Evolutionary conservation across 805 yeast species (phyloP).

Genomic region (Candida verbasci): DNA sequence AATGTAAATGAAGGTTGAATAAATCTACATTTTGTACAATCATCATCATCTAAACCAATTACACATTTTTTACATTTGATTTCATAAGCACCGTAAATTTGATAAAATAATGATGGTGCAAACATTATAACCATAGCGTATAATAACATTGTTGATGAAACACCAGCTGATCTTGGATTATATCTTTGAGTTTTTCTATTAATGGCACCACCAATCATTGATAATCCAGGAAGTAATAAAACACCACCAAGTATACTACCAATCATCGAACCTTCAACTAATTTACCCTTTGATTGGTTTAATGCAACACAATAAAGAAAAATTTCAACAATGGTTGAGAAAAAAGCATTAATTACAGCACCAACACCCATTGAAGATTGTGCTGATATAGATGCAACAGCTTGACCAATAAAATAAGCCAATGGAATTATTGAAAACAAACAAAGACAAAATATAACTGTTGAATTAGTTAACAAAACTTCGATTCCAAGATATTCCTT

Average conservation of each 20-base stretch:
- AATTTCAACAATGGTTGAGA: slow-evolving; percentile 92
- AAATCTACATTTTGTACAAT: slow-evolving; percentile 71
- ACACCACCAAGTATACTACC: slow-evolving; percentile 95
- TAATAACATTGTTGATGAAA: slow-evolving; percentile 89
- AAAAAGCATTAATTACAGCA: slow-evolving; percentile 96
- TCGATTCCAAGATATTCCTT: slow-evolving; percentile 39
- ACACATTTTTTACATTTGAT: slow-evolving; percentile 63
- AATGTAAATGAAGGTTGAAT: slow-evolving; percentile 70
- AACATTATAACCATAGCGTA: slow-evolving; percentile 88
- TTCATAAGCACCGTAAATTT: slow-evolving; percentile 84
- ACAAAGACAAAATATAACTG: slow-evolving; percentile 68
- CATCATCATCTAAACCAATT: slow-evolving; percentile 17
- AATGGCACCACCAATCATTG: slow-evolving; percentile 97
- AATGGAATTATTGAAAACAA: slow-evolving; percentile 83
- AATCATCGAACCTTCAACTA: slow-evolving; percentile 94
- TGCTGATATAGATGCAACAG: slow-evolving; percentile 98
- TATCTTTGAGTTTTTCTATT: slow-evolving; percentile 90
- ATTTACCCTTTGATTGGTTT: slow-evolving; percentile 73
- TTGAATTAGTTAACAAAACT: slow-evolving; percentile 52
- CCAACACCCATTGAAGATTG: slow-evolving; percentile 99
- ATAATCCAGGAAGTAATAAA: slow-evolving; percentile 82
- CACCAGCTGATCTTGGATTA: slow-evolving; percentile 96
- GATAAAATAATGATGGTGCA: slow-evolving; percentile 87
- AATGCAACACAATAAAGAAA: slow-evolving; percentile 90
- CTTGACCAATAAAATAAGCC: slow-evolving; percentile 97